Evolutionary conservation across 2,329 filamentous ascomycete genomes (phyloP).

Genomic region (Fusarium ramigenum): DNA sequence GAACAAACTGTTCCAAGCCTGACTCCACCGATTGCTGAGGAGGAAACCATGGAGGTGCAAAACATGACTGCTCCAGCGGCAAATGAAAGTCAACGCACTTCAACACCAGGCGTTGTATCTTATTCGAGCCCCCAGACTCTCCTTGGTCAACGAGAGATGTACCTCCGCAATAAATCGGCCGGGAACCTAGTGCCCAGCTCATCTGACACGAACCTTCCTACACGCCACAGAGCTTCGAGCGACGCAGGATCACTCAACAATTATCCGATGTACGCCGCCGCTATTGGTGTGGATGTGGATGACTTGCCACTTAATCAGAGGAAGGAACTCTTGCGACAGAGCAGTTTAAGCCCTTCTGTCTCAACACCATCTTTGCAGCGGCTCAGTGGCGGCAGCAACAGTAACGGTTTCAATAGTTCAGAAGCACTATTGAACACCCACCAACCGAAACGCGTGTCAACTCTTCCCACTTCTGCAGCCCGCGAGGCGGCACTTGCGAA

Average conservation of each 20-base stretch:
- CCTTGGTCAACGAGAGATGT: constrained; percentile 64
- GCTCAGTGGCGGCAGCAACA: constrained; percentile 41
- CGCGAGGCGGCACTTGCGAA: constrained; percentile 70
- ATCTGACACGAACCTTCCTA: constrained; percentile 42
- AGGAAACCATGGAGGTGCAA: constrained; percentile 2
- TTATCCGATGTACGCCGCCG: constrained; percentile 46
- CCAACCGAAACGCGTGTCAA: constrained; percentile 61
- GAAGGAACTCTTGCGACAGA: constrained; percentile 67
- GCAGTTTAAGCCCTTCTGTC: constrained; percentile 50
- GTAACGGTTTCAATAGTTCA: constrained; percentile 42
- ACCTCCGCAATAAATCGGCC: constrained; percentile 62
- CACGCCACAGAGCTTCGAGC: constrained; percentile 46
- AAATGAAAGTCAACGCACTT: constrained; percentile 41
- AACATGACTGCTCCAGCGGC: constrained; percentile 34
- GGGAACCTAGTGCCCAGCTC: constrained; percentile 48
- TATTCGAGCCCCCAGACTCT: constrained; percentile 64
- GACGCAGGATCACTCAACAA: constrained; percentile 55
- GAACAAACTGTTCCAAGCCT: constrained; percentile 44
- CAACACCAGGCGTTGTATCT: constrained; percentile 58
- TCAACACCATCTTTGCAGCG: constrained; percentile 38
- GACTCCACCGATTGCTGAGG: constrained; percentile 31
- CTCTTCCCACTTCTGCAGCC: constrained; percentile 52
- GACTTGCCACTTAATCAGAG: constrained; percentile 78
- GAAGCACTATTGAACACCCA: constrained; percentile 61
- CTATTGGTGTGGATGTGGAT: constrained; percentile 61